phyloP scores from a whole-genome alignment of 176 grass and related monocot species.

The Hsuehochloa calcarea region DNA sequence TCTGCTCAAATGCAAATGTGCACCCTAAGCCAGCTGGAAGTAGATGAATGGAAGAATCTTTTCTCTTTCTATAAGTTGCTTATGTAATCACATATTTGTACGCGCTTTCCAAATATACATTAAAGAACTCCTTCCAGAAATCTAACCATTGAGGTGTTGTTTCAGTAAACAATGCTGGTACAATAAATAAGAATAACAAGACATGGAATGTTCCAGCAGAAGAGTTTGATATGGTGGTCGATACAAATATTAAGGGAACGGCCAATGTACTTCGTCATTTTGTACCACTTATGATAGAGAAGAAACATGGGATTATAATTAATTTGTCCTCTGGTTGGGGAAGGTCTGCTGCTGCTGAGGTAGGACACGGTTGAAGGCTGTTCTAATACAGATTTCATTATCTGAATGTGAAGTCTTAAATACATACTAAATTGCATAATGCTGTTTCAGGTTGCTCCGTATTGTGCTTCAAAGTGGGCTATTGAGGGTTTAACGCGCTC shows the following conservation, averaged over 20 bases:
- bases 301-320: slow-evolving; percentile 85
- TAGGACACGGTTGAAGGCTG: slow-evolving; percentile 5
- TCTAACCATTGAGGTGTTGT: slow-evolving; percentile 33
- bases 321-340: slow-evolving; percentile 98
- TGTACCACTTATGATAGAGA: slow-evolving; percentile 84
- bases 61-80: slow-evolving; percentile 3
- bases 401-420: neutral
- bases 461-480: slow-evolving; percentile 96
- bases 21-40: neutral
- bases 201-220: slow-evolving; percentile 85
- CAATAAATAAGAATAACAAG: slow-evolving; percentile 98
- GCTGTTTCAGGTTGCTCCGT: slow-evolving; percentile 73
- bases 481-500: slow-evolving; percentile 92
- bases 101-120: neutral
- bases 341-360: slow-evolving; percentile 90
- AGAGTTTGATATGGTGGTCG: slow-evolving; percentile 88
- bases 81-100: neutral
- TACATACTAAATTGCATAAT: neutral
- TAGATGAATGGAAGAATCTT: neutral
- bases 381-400: neutral
- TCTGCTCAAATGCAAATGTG: neutral
- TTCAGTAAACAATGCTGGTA: slow-evolving; percentile 90
- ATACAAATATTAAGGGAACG: slow-evolving; percentile 95
- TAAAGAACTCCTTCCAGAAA: neutral
- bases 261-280: slow-evolving; percentile 92